Evolutionary conservation across 2,329 filamentous ascomycete genomes (phyloP).

Genomic region (Ilyonectria sp.): DNA sequence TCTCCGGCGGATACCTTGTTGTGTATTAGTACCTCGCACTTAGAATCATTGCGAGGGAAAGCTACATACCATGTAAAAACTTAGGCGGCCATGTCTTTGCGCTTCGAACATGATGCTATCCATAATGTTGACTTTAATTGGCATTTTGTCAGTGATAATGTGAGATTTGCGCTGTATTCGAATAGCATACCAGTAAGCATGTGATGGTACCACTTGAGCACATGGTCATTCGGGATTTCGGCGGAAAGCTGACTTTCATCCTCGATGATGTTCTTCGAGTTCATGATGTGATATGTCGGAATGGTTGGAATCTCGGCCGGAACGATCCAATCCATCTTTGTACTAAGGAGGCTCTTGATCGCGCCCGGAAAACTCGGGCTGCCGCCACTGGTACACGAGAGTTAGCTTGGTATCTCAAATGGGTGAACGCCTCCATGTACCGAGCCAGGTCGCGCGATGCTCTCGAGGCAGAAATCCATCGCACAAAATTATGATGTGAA

Average conservation of each 20-base stretch:
- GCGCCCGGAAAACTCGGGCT: slow-evolving; percentile 28
- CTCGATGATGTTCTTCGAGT: slow-evolving; percentile 11
- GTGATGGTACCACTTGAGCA: slow-evolving; percentile 29
- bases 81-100: slow-evolving; percentile 86
- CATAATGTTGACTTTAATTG: slow-evolving; percentile 75
- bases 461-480: not conserved
- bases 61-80: slow-evolving; percentile 90
- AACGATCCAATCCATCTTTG: slow-evolving; percentile 26
- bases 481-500: too few relatives aligned
- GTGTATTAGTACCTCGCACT: too few relatives aligned
- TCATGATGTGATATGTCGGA: slow-evolving; percentile 27
- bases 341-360: slow-evolving; percentile 14
- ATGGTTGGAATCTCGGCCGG: slow-evolving; percentile 19
- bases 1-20: slow-evolving; percentile 72
- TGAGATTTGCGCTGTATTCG: not conserved
- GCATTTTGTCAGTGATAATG: not conserved
- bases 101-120: slow-evolving; percentile 95
- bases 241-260: not conserved
- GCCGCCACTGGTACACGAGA: not conserved
- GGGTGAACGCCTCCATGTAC: not conserved
- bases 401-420: not conserved
- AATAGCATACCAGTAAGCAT: slow-evolving; percentile 28
- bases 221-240: not conserved
- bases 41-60: too few relatives aligned
- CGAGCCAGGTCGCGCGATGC: not conserved